Evolutionary conservation across 1,284 basidiomycete species (phyloP), one percentile per base, ranked within the genome.

Genomic region (Tilletia horrida): DNA sequence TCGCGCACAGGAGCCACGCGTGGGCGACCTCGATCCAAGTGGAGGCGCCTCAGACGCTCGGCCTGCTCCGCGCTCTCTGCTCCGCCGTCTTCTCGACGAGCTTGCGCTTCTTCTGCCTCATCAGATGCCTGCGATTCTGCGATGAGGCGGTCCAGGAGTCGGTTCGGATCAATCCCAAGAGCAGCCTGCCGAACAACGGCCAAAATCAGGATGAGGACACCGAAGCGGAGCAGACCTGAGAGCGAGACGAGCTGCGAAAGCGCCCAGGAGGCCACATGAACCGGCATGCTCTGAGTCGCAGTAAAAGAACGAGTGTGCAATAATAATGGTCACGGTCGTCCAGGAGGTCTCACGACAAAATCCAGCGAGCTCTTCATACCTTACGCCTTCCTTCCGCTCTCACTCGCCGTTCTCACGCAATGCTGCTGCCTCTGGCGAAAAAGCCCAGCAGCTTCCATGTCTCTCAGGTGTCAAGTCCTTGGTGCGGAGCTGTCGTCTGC

Each of bases 221-320:
- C 55, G 4, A 29, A n/a, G n/a, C 55, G 55, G 16, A 59, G 18
- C 14, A 59, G 29, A 9, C 23, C 55, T 13, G 55, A 59, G 14
- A 59, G 25, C 25, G 55, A 31, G 13, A 59, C 27, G 13, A 59
- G 55, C 13, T 18, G 16, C 27, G 55, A 59, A 16, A 59, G 31
- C 23, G 55, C 55, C 55, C 55, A 59, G 9, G 55, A 25, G 16
- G 55, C 55, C 16, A 29, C 55, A 29, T 59, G 55, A 27, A 59
- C 55, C 27, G 55, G 55, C 55, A 59, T 59, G 16, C 27, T 18
- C 14, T 9, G 9, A 8, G 25, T 8, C 18, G 47, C 8, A n/a
- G 25, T n/a, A 18, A 48, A 48, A n/a, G 3, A 48, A 45, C 13
- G 13, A 45, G 43, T 45, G 13, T 45, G 43, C n/a, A n/a, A n/a